Percentiles rank a stretch among this genome's conserved stretches.
Conservation (phyloP, 1,284 basidiomycete species). For the Phylloporus sp. region DNA sequence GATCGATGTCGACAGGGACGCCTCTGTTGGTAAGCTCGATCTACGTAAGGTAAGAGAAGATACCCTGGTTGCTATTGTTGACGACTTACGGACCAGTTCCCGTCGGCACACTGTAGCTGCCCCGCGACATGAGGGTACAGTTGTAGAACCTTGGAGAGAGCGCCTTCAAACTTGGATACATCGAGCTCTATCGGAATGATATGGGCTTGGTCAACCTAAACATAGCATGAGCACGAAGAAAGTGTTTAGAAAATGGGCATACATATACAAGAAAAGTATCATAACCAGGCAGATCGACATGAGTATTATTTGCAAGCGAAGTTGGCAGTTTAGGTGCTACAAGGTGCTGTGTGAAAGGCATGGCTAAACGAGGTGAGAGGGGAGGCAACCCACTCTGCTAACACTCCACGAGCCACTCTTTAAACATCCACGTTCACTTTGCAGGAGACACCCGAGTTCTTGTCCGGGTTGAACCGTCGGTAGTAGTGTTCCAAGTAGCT, state of each 20-base stretch:
- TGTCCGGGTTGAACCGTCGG: too few species aligned
- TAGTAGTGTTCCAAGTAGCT: too few species aligned
- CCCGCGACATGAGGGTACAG: conserved; percentile 34
- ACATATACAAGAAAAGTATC: conserved; percentile 2
- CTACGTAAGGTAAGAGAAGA: conserved; percentile 13
- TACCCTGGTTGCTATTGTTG: background rate
- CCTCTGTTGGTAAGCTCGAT: conserved; percentile 25
- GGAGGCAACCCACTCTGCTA: too few species aligned
- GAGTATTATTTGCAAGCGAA: background rate
- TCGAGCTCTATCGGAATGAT: conserved; percentile 30
- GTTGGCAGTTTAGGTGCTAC: conserved; percentile 6
- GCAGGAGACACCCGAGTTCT: too few species aligned
- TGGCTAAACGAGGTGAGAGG: conserved; percentile 8
- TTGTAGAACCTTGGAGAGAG: conserved; percentile 16
- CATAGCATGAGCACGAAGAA: background rate
- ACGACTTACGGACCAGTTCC: conserved; percentile 32
- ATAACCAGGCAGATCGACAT: conserved; percentile 8
- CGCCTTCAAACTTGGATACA: background rate
- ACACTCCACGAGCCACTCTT: too few species aligned
- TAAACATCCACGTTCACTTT: too few species aligned
- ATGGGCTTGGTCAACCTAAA: conserved; percentile 16
- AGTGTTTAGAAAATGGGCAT: background rate
- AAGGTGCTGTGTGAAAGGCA: background rate
- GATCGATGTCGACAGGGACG: conserved; percentile 19
- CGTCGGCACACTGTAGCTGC: conserved; percentile 14